Evolutionary conservation across 116 monocot species (phyloP).

Genomic region (Zostera marina): DNA sequence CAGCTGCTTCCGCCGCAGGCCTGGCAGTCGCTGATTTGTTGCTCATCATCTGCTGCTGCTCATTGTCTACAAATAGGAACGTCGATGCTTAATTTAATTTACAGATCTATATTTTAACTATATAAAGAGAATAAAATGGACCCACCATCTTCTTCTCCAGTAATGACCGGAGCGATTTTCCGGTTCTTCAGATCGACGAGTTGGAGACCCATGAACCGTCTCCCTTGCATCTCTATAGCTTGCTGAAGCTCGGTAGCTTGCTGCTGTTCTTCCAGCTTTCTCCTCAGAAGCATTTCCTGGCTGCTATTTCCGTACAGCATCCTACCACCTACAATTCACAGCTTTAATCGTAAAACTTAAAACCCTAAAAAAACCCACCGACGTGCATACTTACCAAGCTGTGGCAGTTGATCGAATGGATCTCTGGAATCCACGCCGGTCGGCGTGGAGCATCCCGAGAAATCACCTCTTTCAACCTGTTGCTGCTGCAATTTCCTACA

Average conservation of each 20-base stretch:
- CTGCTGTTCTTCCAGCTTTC: slow-evolving; percentile 86
- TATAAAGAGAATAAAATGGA: background rate
- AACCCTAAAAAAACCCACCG: background rate
- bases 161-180: slow-evolving; percentile 9
- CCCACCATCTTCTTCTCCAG: slow-evolving; percentile 14
- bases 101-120: no score
- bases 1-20: slow-evolving; percentile 31
- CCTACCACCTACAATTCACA: slow-evolving; percentile 25
- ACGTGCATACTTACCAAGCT: slow-evolving; percentile 27
- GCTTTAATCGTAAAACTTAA: background rate
- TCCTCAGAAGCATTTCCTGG: slow-evolving; percentile 51
- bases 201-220: slow-evolving; percentile 68
- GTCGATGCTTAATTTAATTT: no score
- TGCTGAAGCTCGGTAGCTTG: slow-evolving; percentile 74
- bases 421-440: slow-evolving; percentile 49
- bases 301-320: slow-evolving; percentile 46
- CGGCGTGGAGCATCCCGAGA: slow-evolving; percentile 37
- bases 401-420: slow-evolving; percentile 44
- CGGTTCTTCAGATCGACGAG: slow-evolving; percentile 47
- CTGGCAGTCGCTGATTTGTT: slow-evolving; percentile 22
- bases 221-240: slow-evolving; percentile 80
- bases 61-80: slow-evolving; percentile 24
- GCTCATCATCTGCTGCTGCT: slow-evolving; percentile 9
- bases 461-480: slow-evolving; percentile 26
- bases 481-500: slow-evolving; percentile 23